These are phyloP conservation scores for Closterium sp. DNA, from an alignment of 139 green algal species.

Conservation along the genomic window DNA sequence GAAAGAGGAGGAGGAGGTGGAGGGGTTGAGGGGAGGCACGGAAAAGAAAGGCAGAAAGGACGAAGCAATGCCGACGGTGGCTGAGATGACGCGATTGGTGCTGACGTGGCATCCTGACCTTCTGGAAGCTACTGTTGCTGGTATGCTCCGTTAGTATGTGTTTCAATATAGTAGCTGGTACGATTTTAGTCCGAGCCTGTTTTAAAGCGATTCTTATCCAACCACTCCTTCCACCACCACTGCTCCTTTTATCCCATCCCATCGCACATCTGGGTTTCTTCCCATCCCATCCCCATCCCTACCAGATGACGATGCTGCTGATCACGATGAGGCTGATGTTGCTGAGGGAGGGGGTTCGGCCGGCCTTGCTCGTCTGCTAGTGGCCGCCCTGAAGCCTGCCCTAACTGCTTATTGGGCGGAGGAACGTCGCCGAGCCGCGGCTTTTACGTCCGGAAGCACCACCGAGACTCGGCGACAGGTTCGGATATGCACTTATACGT, in stretches of 20 bases:
- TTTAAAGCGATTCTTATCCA: no score
- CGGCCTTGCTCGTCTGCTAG: not conserved
- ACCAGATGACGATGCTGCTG: not conserved
- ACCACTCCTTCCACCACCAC: no score
- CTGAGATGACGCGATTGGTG: not conserved
- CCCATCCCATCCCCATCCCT: no score
- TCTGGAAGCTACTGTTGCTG: not conserved
- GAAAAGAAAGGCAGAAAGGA: not conserved
- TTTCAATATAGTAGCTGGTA: no score
- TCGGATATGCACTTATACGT: not conserved
- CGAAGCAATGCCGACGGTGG: not conserved
- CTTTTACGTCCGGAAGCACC: not conserved
- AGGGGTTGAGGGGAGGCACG: not conserved
- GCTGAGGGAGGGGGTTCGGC: not conserved
- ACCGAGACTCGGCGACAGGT: not conserved
- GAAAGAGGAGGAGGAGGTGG: not conserved
- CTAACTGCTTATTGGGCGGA: not conserved
- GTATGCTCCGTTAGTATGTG: no score
- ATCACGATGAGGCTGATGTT: not conserved
- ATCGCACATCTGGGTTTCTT: no score
- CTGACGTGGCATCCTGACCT: not conserved
- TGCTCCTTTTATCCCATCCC: no score
- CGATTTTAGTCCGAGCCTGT: no score
- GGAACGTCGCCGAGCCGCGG: not conserved
- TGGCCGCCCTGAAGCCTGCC: not conserved